Evolutionary conservation across 495 filamentous ascomycete genomes (phyloP).

Genomic region (Sordaria brevicollis): DNA sequence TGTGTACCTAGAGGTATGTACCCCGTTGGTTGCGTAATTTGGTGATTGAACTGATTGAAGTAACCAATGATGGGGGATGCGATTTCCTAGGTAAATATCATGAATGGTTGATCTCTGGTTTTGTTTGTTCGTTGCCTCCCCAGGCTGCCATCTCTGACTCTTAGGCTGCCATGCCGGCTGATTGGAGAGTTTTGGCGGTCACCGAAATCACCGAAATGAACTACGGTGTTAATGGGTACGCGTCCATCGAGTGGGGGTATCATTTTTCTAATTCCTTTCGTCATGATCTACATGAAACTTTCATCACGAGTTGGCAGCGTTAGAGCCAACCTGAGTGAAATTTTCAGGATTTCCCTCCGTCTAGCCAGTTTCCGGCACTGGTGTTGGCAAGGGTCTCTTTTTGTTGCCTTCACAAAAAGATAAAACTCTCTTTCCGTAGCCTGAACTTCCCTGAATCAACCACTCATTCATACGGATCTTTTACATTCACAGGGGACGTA

Average conservation of each 20-base stretch:
- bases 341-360: not conserved
- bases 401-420: not conserved
- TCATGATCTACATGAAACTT: not conserved
- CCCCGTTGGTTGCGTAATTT: not conserved
- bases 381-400: not conserved
- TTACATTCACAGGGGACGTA: slow-evolving; percentile 11
- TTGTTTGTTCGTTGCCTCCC: not conserved
- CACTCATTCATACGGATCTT: slow-evolving; percentile 3
- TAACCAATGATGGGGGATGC: not conserved
- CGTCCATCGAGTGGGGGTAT: not conserved
- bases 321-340: not conserved
- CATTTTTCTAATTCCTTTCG: not conserved
- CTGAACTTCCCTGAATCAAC: not conserved
- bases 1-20: not conserved
- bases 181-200: not conserved
- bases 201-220: not conserved
- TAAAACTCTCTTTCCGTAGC: not conserved
- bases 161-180: not conserved
- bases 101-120: not conserved
- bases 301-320: not conserved
- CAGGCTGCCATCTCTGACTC: not conserved
- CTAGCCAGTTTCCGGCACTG: not conserved
- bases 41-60: not conserved
- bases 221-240: not conserved
- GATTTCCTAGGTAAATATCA: not conserved